Conservation (phyloP, 1,139 yeast genomes). For the Yamadazyma trypodendri region DNA sequence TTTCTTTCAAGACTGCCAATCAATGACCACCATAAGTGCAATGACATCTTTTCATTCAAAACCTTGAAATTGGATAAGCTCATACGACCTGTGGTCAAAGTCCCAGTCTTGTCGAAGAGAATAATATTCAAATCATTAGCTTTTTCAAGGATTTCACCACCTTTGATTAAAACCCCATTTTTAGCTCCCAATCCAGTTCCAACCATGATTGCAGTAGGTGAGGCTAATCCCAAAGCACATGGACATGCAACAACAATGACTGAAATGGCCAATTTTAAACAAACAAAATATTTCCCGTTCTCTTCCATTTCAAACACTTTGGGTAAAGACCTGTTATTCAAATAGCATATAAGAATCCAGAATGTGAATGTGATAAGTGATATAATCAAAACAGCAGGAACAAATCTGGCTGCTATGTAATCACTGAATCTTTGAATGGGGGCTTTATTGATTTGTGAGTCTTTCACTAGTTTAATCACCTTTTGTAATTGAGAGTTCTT, state of each 20-base stretch:
- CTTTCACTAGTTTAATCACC: conserved; percentile 80
- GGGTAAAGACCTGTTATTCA: conserved; percentile 44
- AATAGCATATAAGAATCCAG: conserved; percentile 55
- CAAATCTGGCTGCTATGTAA: conserved; percentile 79
- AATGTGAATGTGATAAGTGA: conserved; percentile 63
- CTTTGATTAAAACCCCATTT: conserved; percentile 87
- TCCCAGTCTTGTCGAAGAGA: conserved; percentile 94
- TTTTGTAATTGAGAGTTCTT: conserved; percentile 84
- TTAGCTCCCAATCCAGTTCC: conserved; percentile 96
- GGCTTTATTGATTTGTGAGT: conserved; percentile 85
- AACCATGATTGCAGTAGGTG: conserved; percentile 98
- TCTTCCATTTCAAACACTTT: conserved; percentile 50
- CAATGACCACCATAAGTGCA: conserved; percentile 52
- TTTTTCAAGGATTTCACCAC: conserved; percentile 84
- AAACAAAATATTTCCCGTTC: conserved; percentile 62
- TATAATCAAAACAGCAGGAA: conserved; percentile 66
- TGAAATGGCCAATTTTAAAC: conserved; percentile 83
- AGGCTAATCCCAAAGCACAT: conserved; percentile 93
- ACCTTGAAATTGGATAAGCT: conserved; percentile 29
- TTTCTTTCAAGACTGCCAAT: conserved; percentile 63
- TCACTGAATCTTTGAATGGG: conserved; percentile 93
- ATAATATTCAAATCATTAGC: conserved; percentile 66
- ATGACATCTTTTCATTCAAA: conserved; percentile 11
- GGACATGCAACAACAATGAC: conserved; percentile 98
- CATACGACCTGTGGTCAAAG: conserved; percentile 87